Evolutionary conservation across 2,329 filamentous ascomycete genomes (phyloP), one percentile per base, ranked within the genome.

Genomic region (Pestalotiopsis fici): DNA sequence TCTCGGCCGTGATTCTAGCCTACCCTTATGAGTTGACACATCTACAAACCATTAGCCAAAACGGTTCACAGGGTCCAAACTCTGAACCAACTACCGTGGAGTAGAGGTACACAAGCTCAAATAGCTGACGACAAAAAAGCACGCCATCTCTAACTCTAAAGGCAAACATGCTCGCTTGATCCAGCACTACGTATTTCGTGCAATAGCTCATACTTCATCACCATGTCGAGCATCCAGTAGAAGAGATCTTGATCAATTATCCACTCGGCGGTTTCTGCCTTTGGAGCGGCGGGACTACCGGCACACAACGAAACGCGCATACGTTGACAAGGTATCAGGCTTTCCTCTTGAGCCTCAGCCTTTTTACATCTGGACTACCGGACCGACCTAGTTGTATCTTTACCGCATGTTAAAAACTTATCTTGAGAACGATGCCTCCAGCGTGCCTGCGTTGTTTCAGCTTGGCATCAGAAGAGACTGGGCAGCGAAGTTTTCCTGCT

Each of bases 401-500:
- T 11, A 11, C 18, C 6, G 43, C 18, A 50, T 50, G 43, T 7
- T 50, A 18, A n/a, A 11, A 18, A 50, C 43, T 50, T n/a, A 50
- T 27, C 23, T 57, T 57, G 55, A 11, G 4, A 57, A 31, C n/a
- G 9, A 57, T 11, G 27, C 23, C 55, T 15, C 55, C 55, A 57
- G 27, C 23, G 39, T 62, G 59, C 59, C 59, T 62, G 59, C 59
- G 23, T 50, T 28, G 59, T 62, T 62, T 62, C 59, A 62, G 59
- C 35, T 62, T 59, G 57, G 59, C 59, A 62, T 62, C 31, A 62
- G 37, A 47, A 43, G 37, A 62, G 55, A 23, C 59, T 28, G 59
- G 37, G n/a, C 28, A 62, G 12, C 13, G 39, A 62, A 50, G 35
- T 50, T 62, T 43, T 18, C 37, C 23, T 21, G 18, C 31, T 47